These are phyloP conservation scores for Dovyalis caffra DNA, from an alignment of 345 rosid species.

Conservation along the genomic window DNA sequence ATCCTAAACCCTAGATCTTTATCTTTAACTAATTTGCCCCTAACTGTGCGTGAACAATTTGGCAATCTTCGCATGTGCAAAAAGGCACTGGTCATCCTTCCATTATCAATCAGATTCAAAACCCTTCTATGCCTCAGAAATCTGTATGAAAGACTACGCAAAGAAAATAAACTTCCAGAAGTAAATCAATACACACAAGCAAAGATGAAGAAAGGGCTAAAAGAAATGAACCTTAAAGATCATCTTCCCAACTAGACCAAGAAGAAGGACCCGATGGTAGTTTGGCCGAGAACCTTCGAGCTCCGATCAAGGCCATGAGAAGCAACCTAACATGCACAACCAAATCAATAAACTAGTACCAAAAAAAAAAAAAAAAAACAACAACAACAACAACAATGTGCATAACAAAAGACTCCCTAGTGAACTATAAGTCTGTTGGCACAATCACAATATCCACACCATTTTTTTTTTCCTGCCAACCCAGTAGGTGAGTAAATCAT, in stretches of 20 bases:
- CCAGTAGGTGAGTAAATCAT: too few species aligned
- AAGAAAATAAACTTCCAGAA: neutral
- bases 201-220: constrained; percentile 1
- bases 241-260: constrained; percentile 31
- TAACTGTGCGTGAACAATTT: neutral
- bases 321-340: constrained; percentile 59
- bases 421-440: neutral
- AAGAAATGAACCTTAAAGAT: constrained; percentile 22
- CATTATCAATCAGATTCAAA: neutral
- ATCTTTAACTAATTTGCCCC: constrained; percentile 14
- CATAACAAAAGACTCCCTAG: neutral
- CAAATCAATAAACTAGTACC: neutral
- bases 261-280: constrained; percentile 57
- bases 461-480: neutral
- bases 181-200: neutral
- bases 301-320: constrained; percentile 88
- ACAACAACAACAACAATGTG: neutral
- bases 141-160: neutral
- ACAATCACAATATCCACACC: neutral
- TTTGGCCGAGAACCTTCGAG: constrained; percentile 76
- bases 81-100: constrained; percentile 1
- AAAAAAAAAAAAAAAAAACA: neutral
- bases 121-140: constrained; percentile 1
- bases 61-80: constrained; percentile 11
- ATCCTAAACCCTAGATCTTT: constrained; percentile 14